phyloP scores from a whole-genome alignment of 2,329 filamentous ascomycete species.

The Fusarium cyanostomum region DNA sequence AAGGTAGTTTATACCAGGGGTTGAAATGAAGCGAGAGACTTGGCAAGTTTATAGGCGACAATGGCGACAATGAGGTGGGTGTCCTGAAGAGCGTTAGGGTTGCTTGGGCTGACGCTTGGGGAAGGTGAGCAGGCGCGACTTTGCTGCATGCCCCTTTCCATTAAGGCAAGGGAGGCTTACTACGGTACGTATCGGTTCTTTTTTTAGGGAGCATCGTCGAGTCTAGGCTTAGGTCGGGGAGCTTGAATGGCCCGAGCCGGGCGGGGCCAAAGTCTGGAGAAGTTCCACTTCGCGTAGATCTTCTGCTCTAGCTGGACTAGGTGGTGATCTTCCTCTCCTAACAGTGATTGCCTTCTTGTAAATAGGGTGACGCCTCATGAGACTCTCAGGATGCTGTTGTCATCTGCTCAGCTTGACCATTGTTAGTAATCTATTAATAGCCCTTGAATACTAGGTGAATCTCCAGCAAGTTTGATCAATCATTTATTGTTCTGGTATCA shows the following conservation, averaged over 20 bases:
- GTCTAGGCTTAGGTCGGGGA: background rate
- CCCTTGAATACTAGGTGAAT: background rate
- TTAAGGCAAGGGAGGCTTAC: slow-evolving; percentile 7
- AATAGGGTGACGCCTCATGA: too few species aligned
- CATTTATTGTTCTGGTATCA: slow-evolving; percentile 22
- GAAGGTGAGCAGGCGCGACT: background rate
- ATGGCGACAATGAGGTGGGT: too few species aligned
- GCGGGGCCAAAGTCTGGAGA: background rate
- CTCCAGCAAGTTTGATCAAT: slow-evolving; percentile 2
- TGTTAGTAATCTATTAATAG: too few species aligned
- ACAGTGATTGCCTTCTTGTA: too few species aligned
- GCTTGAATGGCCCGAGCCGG: background rate
- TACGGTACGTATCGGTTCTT: background rate
- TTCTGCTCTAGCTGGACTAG: background rate
- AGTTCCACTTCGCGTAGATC: background rate
- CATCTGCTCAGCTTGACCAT: too few species aligned
- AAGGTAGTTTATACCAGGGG: slow-evolving; percentile 23
- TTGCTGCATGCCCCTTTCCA: slow-evolving; percentile 8
- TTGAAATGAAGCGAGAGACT: slow-evolving; percentile 26
- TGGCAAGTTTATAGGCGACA: slow-evolving; percentile 16
- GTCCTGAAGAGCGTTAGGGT: too few species aligned
- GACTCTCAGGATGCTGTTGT: too few species aligned
- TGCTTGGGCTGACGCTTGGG: background rate
- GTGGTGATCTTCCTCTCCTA: too few species aligned
- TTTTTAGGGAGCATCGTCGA: slow-evolving; percentile 10